Conservation (phyloP, 768 basidiomycete species). For the Multifurca ochricompacta region DNA sequence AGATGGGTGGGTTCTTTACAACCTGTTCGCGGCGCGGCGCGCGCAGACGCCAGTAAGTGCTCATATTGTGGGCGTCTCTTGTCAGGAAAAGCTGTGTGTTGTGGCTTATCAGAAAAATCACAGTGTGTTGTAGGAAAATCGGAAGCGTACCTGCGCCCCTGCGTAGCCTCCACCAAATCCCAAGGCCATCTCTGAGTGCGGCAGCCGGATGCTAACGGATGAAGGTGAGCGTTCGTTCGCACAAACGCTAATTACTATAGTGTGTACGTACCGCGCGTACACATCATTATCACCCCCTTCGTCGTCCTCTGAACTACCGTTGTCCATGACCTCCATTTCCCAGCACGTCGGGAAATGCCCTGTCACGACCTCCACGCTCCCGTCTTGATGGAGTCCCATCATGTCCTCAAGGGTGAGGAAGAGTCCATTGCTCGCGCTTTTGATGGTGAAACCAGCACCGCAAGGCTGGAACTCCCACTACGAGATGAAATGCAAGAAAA, state of each 20-base stretch:
- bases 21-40: constrained; percentile 18
- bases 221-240: not conserved
- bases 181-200: constrained; percentile 15
- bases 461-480: constrained; percentile 16
- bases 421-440: constrained; percentile 1
- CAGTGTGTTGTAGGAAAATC: not conserved
- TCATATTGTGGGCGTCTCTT: constrained; percentile 13
- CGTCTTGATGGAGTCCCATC: not conserved
- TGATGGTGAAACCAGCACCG: constrained; percentile 13
- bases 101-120: not conserved
- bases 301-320: constrained; percentile 7
- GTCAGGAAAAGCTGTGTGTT: constrained; percentile 13
- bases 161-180: constrained; percentile 10
- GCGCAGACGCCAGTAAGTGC: constrained; percentile 18
- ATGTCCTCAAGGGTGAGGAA: constrained; percentile 13
- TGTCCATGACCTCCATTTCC: constrained; percentile 20
- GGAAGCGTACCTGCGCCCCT: constrained; percentile 15
- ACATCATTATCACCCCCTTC: constrained; percentile 15
- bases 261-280: constrained; percentile 11
- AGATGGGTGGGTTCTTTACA: constrained; percentile 15
- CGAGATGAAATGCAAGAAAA: too few species aligned
- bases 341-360: constrained; percentile 20
- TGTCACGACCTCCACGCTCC: constrained; percentile 1
- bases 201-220: constrained; percentile 17
- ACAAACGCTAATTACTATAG: not conserved